A percentile compares a stretch with the other conserved stretches of the same genome.
These are phyloP conservation scores for Chytriomyces sp. DNA, from an alignment of 192 early-diverging fungal species.

Conservation along the genomic window DNA sequence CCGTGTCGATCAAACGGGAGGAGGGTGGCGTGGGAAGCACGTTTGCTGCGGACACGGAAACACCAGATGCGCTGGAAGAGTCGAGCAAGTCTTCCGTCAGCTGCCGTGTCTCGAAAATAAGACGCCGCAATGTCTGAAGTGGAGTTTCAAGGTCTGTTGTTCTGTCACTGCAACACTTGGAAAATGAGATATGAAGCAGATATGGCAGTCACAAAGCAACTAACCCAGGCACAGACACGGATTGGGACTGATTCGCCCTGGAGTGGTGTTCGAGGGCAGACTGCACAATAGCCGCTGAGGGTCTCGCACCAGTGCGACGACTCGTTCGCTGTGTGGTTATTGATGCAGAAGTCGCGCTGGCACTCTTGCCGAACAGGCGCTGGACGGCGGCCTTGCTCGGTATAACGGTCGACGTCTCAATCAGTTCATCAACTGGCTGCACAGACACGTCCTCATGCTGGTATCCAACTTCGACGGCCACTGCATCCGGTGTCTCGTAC, in stretches of 20 bases:
- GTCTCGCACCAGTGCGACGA: neutral
- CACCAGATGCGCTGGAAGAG: neutral
- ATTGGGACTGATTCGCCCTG: neutral
- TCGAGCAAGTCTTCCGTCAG: constrained; percentile 15
- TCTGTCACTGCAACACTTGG: neutral
- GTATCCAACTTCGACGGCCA: neutral
- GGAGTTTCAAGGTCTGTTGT: constrained; percentile 12
- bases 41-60: neutral
- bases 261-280: neutral
- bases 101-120: constrained; percentile 20
- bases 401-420: neutral
- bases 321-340: neutral
- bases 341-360: neutral
- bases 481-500: neutral
- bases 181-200: no score
- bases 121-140: constrained; percentile 13
- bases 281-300: neutral
- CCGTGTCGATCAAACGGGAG: neutral
- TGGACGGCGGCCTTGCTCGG: neutral
- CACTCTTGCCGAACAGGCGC: neutral
- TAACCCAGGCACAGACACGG: neutral
- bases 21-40: neutral
- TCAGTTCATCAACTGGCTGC: neutral
- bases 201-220: no score
- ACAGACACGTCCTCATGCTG: neutral